Base-by-base conservation (phyloP, 2,329 filamentous ascomycete genomes). In the Mycosphaerelloides madeirae region DNA sequence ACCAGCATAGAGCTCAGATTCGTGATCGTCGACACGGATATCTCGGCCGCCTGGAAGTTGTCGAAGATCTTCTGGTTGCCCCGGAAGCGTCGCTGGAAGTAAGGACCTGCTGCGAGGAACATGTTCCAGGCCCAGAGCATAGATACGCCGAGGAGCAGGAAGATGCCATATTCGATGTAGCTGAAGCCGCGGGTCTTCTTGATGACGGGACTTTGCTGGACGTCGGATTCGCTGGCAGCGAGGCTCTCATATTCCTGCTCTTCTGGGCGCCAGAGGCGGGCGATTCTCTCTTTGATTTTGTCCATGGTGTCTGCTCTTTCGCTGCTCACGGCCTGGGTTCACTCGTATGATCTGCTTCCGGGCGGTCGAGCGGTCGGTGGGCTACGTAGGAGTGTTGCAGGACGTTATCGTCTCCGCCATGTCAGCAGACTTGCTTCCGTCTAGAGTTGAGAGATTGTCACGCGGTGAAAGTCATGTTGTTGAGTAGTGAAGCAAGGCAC, bases 91-190 rank as follows among this genome's bases (percentile, higher is more conserved):
- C 74, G 76, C 60, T 90, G 82, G 69, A 97, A 96, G 73, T 97
- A 97, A 3, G 91, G 88, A 1, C 88, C 87, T 7, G 91, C 89
- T 35, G 93, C 91, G 56, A 97, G 80, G 67, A 97, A 96, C 91
- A 96, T 96, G 72, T 97, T 97, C 91, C 91, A 97, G 43, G 91
- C 89, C 91, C 91, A 97, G 34, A 97, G 76, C 93, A 97, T 97
- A 41, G 90, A 87, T 44, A 95, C 76, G 39, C 93, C 93, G 19
- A 97, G 73, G 39, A 95, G 71, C 44, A 85, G 73, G 67, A 97
- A 97, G 62, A 95, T 83, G 57, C 69, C 72, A 68, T 97, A 98
- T 65, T 94, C 87, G 29, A 87, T 62, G 81, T 85, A 89, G 50
- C 88, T 95, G 70, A 95, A 95, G 29, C 34, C 35, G 28, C 20